phyloP scores from a whole-genome alignment of 2,329 filamentous ascomycete species.

The Neospermospora avenae region DNA sequence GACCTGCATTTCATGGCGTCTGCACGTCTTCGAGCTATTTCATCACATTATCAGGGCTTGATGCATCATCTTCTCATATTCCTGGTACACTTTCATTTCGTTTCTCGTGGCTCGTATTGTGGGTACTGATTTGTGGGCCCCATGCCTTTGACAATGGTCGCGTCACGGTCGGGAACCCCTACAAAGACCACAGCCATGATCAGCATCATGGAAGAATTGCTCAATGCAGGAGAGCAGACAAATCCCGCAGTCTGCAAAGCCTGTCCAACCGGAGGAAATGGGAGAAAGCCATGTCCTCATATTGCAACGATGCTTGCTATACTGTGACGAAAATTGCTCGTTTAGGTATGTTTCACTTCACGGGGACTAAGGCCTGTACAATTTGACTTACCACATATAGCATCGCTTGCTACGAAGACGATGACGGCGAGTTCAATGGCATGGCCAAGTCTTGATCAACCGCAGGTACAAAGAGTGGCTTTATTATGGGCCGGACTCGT shows the following conservation, averaged over 20 bases:
- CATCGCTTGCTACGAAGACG: not conserved
- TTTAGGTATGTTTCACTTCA: constrained; percentile 11
- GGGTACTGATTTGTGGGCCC: constrained; percentile 18
- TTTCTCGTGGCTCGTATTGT: constrained; percentile 21
- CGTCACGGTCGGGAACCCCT: constrained; percentile 21
- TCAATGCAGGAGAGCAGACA: constrained; percentile 17
- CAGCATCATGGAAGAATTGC: constrained; percentile 17
- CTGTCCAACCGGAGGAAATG: constrained; percentile 25
- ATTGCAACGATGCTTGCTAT: constrained; percentile 9
- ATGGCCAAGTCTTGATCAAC: not conserved
- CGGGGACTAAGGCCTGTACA: not conserved
- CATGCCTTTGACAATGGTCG: constrained; percentile 19
- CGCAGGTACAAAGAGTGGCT: not conserved
- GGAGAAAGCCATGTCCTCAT: constrained; percentile 11
- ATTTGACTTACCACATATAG: not conserved
- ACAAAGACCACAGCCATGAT: constrained; percentile 19
- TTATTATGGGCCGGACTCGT: not conserved
- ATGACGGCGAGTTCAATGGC: not conserved
- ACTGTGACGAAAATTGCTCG: constrained; percentile 13
- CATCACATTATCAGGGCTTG: constrained; percentile 33
- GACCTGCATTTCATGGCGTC: constrained; percentile 23
- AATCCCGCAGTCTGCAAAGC: constrained; percentile 21
- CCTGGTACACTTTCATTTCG: constrained; percentile 15
- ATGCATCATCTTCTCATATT: constrained; percentile 25
- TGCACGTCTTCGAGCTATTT: constrained; percentile 20